These are phyloP conservation scores for Candida michaelii DNA, from an alignment of 805 yeast genomes.

Conservation along the genomic window DNA sequence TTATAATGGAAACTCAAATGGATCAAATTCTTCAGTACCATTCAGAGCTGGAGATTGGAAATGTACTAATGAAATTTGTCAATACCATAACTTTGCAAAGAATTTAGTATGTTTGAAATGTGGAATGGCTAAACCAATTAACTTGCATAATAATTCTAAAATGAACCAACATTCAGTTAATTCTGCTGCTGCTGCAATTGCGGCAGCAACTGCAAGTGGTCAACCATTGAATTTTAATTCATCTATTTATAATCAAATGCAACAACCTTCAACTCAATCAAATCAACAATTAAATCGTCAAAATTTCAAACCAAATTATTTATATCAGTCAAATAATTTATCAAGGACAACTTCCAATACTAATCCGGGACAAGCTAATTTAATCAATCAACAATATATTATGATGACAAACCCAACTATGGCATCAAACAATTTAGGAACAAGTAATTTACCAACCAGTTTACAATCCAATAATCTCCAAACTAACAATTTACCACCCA, in stretches of 20 bases:
- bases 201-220: constrained; percentile 49
- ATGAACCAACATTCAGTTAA: constrained; percentile 30
- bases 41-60: constrained; percentile 98
- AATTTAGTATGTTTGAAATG: constrained; percentile 85
- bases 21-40: constrained; percentile 58
- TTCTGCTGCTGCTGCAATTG: constrained; percentile 47
- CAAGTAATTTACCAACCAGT: no score
- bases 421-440: no score
- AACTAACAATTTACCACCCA: background rate
- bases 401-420: constrained; percentile 7
- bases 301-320: constrained; percentile 7
- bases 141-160: constrained; percentile 15
- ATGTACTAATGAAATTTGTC: constrained; percentile 74
- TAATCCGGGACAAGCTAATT: constrained; percentile 17
- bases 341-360: constrained; percentile 13
- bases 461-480: background rate
- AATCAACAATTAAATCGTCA: constrained; percentile 1
- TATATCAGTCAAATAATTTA: constrained; percentile 7
- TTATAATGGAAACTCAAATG: constrained; percentile 17
- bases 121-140: constrained; percentile 63
- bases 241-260: constrained; percentile 15
- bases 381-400: constrained; percentile 11
- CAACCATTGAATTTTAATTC: constrained; percentile 41
- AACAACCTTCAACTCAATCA: constrained; percentile 28
- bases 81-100: constrained; percentile 91